These are phyloP conservation scores for Biancaea sappan DNA, from an alignment of 306 rosid genomes.

Conservation along the genomic window DNA sequence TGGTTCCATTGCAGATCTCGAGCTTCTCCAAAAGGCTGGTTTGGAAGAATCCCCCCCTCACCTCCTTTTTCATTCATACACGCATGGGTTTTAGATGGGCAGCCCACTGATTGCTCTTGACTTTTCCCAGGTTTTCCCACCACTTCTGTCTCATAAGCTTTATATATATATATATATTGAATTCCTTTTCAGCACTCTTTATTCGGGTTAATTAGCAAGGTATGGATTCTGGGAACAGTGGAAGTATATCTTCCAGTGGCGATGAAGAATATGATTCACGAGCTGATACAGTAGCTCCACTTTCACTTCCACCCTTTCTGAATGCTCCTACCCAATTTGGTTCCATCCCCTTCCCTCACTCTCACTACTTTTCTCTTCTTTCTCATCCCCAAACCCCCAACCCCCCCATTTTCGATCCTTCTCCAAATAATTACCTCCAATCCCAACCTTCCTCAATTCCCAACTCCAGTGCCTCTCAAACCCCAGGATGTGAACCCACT, in stretches of 20 bases:
- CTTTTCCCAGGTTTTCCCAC: background rate
- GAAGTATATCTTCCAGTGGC: conserved; percentile 63
- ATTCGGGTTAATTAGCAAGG: conserved; percentile 1
- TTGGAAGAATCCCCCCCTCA: background rate
- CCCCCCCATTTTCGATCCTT: conserved; percentile 38
- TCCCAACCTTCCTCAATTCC: conserved; percentile 42
- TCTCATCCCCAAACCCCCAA: conserved; percentile 43
- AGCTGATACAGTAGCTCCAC: conserved; percentile 1
- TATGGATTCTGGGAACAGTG: too few species aligned
- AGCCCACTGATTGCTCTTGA: background rate
- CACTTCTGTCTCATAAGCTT: too few species aligned
- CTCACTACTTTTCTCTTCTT: conserved; percentile 29
- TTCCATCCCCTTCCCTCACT: too few species aligned
- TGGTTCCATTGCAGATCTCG: conserved; percentile 42
- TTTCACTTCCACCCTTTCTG: conserved; percentile 39
- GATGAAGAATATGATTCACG: conserved; percentile 64
- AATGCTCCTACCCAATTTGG: conserved; percentile 25
- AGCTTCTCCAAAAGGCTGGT: background rate
- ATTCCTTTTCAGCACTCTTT: background rate
- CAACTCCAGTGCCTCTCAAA: too few species aligned
- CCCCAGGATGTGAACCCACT: background rate
- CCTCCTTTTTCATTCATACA: background rate
- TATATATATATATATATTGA: too few species aligned
- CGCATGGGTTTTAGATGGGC: background rate
- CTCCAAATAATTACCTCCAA: conserved; percentile 36